phyloP scores from a whole-genome alignment of 2,329 filamentous ascomycete species.

The Acrocalymma vagum region DNA sequence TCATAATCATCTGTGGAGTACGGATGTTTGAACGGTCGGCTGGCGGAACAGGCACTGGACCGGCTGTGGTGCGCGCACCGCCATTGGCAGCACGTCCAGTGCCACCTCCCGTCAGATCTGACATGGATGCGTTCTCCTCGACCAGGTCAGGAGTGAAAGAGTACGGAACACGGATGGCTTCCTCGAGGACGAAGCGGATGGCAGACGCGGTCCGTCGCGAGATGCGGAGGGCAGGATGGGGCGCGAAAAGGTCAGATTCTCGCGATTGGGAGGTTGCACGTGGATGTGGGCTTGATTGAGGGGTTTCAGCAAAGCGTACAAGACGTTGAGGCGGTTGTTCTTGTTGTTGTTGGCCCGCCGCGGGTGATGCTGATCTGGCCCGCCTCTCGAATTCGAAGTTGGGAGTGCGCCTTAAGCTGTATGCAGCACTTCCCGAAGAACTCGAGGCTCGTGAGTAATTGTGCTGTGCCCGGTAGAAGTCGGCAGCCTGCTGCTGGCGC shows the following conservation, averaged over 20 bases:
- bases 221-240: conserved; percentile 70
- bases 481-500: conserved; percentile 52
- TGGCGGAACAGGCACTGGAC: conserved; percentile 62
- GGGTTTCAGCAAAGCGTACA: conserved; percentile 44
- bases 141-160: conserved; percentile 83
- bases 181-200: conserved; percentile 91
- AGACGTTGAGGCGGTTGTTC: conserved; percentile 39
- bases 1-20: conserved; percentile 91
- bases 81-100: conserved; percentile 67
- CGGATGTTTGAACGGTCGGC: conserved; percentile 69
- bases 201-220: conserved; percentile 87
- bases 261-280: conserved; percentile 36
- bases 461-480: conserved; percentile 43
- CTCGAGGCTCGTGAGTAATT: conserved; percentile 59
- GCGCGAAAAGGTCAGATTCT: conserved; percentile 39
- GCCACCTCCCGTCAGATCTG: conserved; percentile 75
- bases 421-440: conserved; percentile 59
- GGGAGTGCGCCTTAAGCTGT: conserved; percentile 63
- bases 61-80: conserved; percentile 59
- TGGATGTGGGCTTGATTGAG: conserved; percentile 38
- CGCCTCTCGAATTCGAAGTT: conserved; percentile 57
- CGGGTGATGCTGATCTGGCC: conserved; percentile 55
- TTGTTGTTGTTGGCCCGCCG: conserved; percentile 38
- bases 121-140: conserved; percentile 93
- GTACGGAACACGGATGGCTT: conserved; percentile 83